These are phyloP conservation scores for Barnettozyma siamensis DNA, from an alignment of 805 yeast species.

Conservation along the genomic window DNA sequence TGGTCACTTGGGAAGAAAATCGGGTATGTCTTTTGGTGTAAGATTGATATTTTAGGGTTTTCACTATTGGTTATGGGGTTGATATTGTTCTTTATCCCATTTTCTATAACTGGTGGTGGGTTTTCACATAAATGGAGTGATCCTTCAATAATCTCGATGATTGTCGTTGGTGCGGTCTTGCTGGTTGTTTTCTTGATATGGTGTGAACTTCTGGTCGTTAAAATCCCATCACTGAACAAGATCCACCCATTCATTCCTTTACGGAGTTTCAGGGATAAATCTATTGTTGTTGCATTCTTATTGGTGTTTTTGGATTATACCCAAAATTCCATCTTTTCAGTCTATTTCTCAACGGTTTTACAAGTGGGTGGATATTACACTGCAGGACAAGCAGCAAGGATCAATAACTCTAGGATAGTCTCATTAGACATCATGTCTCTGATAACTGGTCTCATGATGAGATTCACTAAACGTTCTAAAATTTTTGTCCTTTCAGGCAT, in stretches of 20 bases:
- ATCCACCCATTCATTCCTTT: slow-evolving; percentile 24
- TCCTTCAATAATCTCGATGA: slow-evolving; percentile 21
- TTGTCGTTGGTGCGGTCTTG: slow-evolving; percentile 24
- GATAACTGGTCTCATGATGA: slow-evolving; percentile 25
- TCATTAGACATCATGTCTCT: slow-evolving; percentile 24
- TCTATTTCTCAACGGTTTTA: slow-evolving; percentile 23
- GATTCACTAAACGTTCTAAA: slow-evolving; percentile 26
- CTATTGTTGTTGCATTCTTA: slow-evolving; percentile 18
- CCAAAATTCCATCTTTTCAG: slow-evolving; percentile 23
- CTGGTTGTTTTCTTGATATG: slow-evolving; percentile 18
- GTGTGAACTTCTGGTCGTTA: slow-evolving; percentile 11
- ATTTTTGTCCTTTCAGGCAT: slow-evolving; percentile 21
- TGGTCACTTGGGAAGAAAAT: slow-evolving; percentile 11
- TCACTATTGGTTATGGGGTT: slow-evolving; percentile 19
- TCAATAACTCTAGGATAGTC: slow-evolving; percentile 27
- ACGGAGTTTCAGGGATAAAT: slow-evolving; percentile 18
- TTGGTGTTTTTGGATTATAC: slow-evolving; percentile 22
- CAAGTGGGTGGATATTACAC: slow-evolving; percentile 28
- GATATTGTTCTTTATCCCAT: slow-evolving; percentile 25
- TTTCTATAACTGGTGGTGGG: slow-evolving; percentile 24
- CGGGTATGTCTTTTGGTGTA: slow-evolving; percentile 12
- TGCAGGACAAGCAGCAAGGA: slow-evolving; percentile 27
- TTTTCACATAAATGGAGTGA: slow-evolving; percentile 22
- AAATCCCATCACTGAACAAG: slow-evolving; percentile 6
- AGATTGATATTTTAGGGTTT: slow-evolving; percentile 24